These are phyloP conservation scores for Nannochloris sp. DNA, from an alignment of 139 green algal genomes.

Conservation along the genomic window DNA sequence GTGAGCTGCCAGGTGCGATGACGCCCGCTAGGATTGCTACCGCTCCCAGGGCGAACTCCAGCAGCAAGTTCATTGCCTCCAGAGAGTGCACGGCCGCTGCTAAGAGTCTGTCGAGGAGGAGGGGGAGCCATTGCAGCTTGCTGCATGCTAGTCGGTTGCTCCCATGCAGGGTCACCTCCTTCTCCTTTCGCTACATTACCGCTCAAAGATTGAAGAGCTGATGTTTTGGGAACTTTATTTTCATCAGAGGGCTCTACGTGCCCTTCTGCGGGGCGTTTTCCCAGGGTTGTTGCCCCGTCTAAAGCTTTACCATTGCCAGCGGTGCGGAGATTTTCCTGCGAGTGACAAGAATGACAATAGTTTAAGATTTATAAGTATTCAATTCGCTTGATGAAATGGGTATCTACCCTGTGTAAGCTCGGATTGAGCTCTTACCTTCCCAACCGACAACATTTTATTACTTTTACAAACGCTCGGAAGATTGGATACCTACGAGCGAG, in stretches of 20 bases:
- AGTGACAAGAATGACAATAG: too few relatives aligned
- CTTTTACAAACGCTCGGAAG: too few relatives aligned
- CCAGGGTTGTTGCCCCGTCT: conserved; percentile 5
- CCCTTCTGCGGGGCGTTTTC: not conserved
- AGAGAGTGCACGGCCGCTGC: not conserved
- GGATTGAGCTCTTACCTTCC: not conserved
- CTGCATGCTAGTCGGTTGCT: not conserved
- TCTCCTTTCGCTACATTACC: conserved; percentile 1
- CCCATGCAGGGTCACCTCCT: not conserved
- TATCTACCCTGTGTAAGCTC: too few relatives aligned
- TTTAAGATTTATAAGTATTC: too few relatives aligned
- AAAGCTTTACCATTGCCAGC: not conserved
- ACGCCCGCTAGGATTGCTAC: conserved; percentile 3
- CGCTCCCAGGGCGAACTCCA: not conserved
- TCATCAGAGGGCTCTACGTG: not conserved
- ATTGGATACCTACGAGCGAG: too few relatives aligned
- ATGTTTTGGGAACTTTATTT: conserved; percentile 5
- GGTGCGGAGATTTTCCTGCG: conserved; percentile 1
- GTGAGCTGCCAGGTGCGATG: conserved; percentile 66
- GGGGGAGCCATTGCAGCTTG: not conserved
- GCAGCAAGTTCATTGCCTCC: not conserved
- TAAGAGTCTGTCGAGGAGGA: not conserved
- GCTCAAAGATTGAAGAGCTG: conserved; percentile 15
- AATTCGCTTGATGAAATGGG: too few relatives aligned
- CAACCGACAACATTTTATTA: not conserved